Evolutionary conservation across 345 rosid genomes (phyloP).

Genomic region (Bruguiera parviflora): DNA sequence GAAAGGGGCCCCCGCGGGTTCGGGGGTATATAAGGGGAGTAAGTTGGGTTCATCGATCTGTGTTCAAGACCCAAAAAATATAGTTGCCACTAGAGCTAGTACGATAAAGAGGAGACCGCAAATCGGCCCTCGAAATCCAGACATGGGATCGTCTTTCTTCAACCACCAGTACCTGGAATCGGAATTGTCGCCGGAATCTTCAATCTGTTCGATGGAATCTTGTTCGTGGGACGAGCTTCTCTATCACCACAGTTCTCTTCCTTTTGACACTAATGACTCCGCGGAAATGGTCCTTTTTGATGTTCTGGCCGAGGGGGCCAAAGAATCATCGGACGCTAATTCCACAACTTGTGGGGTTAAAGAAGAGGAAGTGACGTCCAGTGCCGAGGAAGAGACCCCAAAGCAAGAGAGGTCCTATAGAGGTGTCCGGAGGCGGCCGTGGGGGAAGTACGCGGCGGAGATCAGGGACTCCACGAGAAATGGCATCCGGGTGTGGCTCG

Average conservation of each 20-base stretch:
- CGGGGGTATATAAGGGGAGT: conserved; percentile 12
- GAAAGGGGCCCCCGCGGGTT: not conserved
- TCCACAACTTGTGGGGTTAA: conserved; percentile 19
- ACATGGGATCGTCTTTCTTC: conserved; percentile 35
- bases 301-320: conserved; percentile 32
- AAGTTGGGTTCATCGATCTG: not conserved
- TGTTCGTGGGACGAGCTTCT: conserved; percentile 40
- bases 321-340: conserved; percentile 36
- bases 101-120: not conserved
- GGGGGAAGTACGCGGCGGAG: conserved; percentile 56
- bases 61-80: not conserved
- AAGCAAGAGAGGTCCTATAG: conserved; percentile 34
- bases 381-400: not conserved
- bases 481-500: conserved; percentile 47
- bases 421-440: conserved; percentile 47
- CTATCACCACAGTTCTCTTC: conserved; percentile 30
- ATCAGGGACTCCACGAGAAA: conserved; percentile 43
- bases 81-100: conserved; percentile 2
- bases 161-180: conserved; percentile 8
- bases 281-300: conserved; percentile 41
- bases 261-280: conserved; percentile 37
- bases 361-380: conserved; percentile 36
- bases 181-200: conserved; percentile 33
- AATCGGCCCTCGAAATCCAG: not conserved
- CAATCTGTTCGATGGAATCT: conserved; percentile 40